Conservation (phyloP, 257 asterid genomes). For the Rhazya stricta region DNA sequence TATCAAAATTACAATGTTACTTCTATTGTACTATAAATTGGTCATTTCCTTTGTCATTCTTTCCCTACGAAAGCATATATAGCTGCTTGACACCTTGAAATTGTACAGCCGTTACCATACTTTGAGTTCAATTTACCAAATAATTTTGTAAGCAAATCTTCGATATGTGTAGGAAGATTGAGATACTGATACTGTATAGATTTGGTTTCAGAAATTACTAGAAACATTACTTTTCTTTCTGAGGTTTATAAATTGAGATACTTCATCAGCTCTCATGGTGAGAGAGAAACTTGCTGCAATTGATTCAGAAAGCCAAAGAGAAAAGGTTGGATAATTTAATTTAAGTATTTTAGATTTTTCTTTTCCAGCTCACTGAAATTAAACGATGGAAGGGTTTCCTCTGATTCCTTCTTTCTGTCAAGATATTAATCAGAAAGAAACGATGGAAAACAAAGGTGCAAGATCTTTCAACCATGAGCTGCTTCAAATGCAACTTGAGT, state of each 20-base stretch:
- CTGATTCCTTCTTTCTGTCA: neutral
- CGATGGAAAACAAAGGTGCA: neutral
- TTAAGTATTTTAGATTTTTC: neutral
- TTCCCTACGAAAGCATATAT: no score
- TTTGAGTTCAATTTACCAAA: neutral
- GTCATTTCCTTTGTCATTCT: neutral
- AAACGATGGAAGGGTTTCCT: neutral
- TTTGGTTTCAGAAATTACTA: neutral
- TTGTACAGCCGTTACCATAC: neutral
- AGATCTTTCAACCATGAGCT: neutral
- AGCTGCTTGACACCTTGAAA: neutral
- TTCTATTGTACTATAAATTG: neutral
- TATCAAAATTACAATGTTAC: no score
- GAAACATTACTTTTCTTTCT: neutral
- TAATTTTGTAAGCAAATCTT: no score
- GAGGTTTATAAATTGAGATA: slow-evolving; percentile 33
- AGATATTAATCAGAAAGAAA: neutral
- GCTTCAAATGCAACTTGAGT: neutral
- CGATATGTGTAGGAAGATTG: slow-evolving; percentile 55
- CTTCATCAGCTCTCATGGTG: slow-evolving; percentile 58
- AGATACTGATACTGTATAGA: slow-evolving; percentile 13
- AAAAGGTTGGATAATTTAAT: neutral
- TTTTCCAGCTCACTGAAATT: neutral
- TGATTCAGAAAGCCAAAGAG: slow-evolving; percentile 26
- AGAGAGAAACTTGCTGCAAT: slow-evolving; percentile 45